Evolutionary conservation across 139 green algal species (phyloP), one percentile per base, ranked within the genome.

Genomic region (Tetradesmus obliquus): DNA sequence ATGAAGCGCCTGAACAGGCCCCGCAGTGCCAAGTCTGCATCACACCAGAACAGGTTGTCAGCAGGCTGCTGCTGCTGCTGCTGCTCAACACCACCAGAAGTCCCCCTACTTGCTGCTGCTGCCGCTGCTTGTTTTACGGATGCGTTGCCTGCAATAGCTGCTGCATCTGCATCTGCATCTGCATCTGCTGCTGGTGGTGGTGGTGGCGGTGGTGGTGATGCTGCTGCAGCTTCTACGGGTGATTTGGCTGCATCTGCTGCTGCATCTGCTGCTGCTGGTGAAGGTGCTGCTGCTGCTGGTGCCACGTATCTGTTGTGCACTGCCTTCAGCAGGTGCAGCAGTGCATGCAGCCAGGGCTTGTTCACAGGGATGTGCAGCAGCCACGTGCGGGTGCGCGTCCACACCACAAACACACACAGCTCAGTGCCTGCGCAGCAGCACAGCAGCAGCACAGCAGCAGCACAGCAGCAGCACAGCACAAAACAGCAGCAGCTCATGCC

Each of bases 301-400:
- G 54, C 57, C 54, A 88, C 84, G 54, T 88, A 88, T 79, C 84
- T 79, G 3, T 17, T 79, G 84, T 88, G 84, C 7, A 88, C 19
- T 20, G n/a, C 69, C 57, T 57, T 55, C 6, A 88, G 24, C 57
- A 88, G 84, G 84, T 88, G 84, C 57, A 88, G 54, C 55, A 58
- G 72, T 19, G 84, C 57, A 58, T 88, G 84, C 84, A 88, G 84
- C 84, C 84, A 88, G n/a, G 57, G 22, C 84, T 79, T 88, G 84
- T 88, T 88, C n/a, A 88, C 72, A 5, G 84, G 84, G 20, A 88
- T 55, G 57, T 88, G 84, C 55, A 79, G 55, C 57, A 88, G 22
- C 84, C 84, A 88, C 10, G 45, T 88, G 57, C 84, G 58, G 2
- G n/a, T 55, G 17, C 84, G 84, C 22, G 84, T 88, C 84, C 84